These are phyloP conservation scores for Aspergillus clavatus DNA, from an alignment of 2,329 filamentous ascomycete genomes.

Conservation along the genomic window DNA sequence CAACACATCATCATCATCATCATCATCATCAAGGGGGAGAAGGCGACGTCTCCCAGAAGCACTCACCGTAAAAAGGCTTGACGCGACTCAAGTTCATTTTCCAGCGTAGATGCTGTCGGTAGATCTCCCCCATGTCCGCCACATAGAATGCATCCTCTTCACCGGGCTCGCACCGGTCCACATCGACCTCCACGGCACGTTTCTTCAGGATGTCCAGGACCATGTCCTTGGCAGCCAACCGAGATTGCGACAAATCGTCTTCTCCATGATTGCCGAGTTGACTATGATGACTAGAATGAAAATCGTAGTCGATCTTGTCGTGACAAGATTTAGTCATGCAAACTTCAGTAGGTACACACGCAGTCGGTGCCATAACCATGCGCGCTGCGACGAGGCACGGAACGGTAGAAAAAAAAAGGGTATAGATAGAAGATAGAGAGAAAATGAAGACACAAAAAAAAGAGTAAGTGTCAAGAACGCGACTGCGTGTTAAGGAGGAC, in stretches of 20 bases:
- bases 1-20: too few species aligned
- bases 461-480: constrained; percentile 16
- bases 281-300: constrained; percentile 23
- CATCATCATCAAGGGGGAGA: background rate
- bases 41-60: background rate
- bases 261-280: constrained; percentile 42
- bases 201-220: constrained; percentile 83
- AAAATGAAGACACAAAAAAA: constrained; percentile 16
- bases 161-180: constrained; percentile 81
- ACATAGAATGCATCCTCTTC: constrained; percentile 99
- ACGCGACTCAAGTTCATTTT: constrained; percentile 89
- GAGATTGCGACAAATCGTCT: constrained; percentile 40
- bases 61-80: constrained; percentile 90
- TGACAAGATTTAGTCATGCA: constrained; percentile 30
- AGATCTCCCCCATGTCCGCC: constrained; percentile 95
- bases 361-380: constrained; percentile 69
- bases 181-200: constrained; percentile 77
- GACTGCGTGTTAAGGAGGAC: constrained; percentile 77
- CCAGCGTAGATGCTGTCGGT: constrained; percentile 97
- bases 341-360: constrained; percentile 51
- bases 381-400: constrained; percentile 30
- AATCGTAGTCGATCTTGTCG: constrained; percentile 31
- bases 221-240: constrained; percentile 64
- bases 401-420: constrained; percentile 21
- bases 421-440: constrained; percentile 13